phyloP scores from a whole-genome alignment of 2,329 filamentous ascomycete species.

The Orbilia blumenaviensis region DNA sequence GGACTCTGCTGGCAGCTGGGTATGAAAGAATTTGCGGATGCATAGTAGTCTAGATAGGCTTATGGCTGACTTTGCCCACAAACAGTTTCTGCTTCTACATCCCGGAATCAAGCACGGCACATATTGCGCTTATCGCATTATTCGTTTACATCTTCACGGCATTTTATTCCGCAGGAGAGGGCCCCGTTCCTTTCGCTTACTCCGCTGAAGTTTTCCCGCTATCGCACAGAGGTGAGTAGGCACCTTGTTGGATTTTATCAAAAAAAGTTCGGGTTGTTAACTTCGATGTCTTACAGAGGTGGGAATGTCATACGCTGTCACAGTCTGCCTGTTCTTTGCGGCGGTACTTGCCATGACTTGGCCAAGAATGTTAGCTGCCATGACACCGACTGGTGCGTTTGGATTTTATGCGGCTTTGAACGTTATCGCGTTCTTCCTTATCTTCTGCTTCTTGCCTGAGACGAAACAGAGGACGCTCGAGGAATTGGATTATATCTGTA shows the following conservation, averaged over 20 bases:
- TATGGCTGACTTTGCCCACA: neutral
- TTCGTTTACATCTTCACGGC: slow-evolving; percentile 73
- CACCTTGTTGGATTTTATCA: slow-evolving; percentile 2
- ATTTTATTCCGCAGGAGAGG: slow-evolving; percentile 73
- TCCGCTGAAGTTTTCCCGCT: slow-evolving; percentile 75
- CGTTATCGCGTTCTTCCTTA: slow-evolving; percentile 67
- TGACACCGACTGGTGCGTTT: slow-evolving; percentile 66
- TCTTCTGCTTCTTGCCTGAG: slow-evolving; percentile 69
- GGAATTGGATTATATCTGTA: slow-evolving; percentile 67
- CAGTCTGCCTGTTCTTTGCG: slow-evolving; percentile 69
- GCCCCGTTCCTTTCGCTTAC: slow-evolving; percentile 74
- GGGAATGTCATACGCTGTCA: slow-evolving; percentile 70
- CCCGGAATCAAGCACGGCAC: slow-evolving; percentile 60
- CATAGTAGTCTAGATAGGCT: neutral
- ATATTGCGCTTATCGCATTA: slow-evolving; percentile 68
- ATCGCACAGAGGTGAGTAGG: slow-evolving; percentile 67
- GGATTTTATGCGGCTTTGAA: slow-evolving; percentile 69
- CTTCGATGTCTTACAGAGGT: slow-evolving; percentile 60
- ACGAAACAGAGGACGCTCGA: slow-evolving; percentile 69
- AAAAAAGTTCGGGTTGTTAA: slow-evolving; percentile 19
- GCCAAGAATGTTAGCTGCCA: slow-evolving; percentile 66
- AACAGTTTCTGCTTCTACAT: slow-evolving; percentile 54
- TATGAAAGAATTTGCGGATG: slow-evolving; percentile 47
- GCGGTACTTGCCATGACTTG: slow-evolving; percentile 72
- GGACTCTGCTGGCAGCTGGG: slow-evolving; percentile 72